These are phyloP conservation scores for Thielaviopsis populi DNA, from an alignment of 2,329 filamentous ascomycete genomes.

Conservation along the genomic window DNA sequence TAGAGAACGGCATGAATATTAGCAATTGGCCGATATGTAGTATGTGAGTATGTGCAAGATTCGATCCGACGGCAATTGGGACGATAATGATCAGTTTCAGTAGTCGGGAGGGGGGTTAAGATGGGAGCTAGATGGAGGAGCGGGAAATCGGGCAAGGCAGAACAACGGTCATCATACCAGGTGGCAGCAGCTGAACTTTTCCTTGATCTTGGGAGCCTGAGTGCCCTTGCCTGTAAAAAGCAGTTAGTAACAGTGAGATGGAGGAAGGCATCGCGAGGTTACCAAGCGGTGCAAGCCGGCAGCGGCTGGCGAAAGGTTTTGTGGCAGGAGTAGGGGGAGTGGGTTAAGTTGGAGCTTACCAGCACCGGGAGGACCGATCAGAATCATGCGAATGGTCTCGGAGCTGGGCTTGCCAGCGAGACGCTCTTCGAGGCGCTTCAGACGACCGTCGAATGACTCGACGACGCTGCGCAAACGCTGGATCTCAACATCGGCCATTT, in stretches of 20 bases:
- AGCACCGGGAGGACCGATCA: slow-evolving; percentile 94
- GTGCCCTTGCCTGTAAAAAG: slow-evolving; percentile 75
- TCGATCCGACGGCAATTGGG: not conserved
- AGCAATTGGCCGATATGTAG: slow-evolving; percentile 16
- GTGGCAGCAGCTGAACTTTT: slow-evolving; percentile 94
- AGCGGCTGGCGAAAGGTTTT: not conserved
- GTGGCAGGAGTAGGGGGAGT: not conserved
- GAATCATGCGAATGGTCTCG: slow-evolving; percentile 78
- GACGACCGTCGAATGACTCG: slow-evolving; percentile 67
- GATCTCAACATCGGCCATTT: slow-evolving; percentile 80
- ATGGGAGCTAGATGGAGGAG: not conserved
- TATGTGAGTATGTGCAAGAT: not conserved
- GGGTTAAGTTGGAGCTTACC: slow-evolving; percentile 42
- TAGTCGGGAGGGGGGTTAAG: not conserved
- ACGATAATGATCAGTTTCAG: not conserved
- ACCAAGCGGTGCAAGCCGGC: not conserved
- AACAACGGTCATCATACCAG: slow-evolving; percentile 49
- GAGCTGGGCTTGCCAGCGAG: slow-evolving; percentile 42
- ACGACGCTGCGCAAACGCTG: slow-evolving; percentile 75
- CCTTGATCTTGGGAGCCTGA: slow-evolving; percentile 94
- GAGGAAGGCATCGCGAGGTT: not conserved
- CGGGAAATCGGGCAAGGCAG: not conserved
- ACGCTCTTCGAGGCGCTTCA: slow-evolving; percentile 69
- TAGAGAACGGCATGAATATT: slow-evolving; percentile 6
- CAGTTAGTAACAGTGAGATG: not conserved